phyloP scores from a whole-genome alignment of 768 basidiomycete species.

The Suillus variegatus region DNA sequence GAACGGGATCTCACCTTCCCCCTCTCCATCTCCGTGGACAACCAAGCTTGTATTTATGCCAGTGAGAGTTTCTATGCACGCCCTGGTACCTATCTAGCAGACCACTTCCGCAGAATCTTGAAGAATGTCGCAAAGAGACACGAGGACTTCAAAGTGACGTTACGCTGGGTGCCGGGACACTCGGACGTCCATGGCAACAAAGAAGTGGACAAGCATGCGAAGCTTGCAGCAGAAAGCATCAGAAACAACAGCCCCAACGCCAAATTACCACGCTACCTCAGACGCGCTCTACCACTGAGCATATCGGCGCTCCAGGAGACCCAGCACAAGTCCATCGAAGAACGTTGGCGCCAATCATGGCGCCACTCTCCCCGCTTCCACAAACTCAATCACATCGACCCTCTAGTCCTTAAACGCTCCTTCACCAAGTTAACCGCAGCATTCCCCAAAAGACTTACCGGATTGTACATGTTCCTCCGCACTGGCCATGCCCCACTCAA shows the following conservation, averaged over 20 bases:
- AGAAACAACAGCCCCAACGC: neutral
- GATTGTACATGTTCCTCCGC: neutral
- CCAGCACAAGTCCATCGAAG: neutral
- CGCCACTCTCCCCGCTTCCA: neutral
- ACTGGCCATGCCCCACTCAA: neutral
- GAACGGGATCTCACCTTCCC: neutral
- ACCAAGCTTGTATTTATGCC: neutral
- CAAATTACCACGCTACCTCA: neutral
- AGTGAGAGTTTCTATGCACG: neutral
- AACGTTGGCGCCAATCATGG: no score
- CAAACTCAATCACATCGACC: neutral
- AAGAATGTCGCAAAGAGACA: accelerated
- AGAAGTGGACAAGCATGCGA: neutral
- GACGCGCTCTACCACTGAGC: neutral
- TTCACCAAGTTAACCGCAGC: conserved; percentile 4
- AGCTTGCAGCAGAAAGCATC: neutral
- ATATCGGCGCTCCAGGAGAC: neutral
- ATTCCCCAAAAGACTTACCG: neutral
- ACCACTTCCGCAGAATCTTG: neutral
- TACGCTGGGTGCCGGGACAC: conserved; percentile 4
- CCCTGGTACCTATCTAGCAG: neutral
- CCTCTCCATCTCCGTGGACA: neutral
- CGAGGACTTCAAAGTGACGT: neutral
- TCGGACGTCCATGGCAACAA: neutral
- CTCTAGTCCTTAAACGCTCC: neutral